Conservation (phyloP, 805 yeast species). For the Nakazawaea populi region DNA sequence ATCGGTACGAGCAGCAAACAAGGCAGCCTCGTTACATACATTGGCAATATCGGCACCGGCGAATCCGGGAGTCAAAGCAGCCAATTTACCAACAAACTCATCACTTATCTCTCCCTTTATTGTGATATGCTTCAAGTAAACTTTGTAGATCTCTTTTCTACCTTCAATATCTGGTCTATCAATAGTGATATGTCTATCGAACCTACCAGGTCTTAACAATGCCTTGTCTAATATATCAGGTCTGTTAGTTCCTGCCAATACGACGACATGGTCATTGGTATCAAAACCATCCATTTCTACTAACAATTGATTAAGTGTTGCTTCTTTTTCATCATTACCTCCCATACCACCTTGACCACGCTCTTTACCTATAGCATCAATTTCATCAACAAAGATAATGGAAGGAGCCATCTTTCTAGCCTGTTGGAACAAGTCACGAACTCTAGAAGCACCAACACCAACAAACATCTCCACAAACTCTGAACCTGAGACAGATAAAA, state of each 20-base stretch:
- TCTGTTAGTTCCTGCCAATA: slow-evolving; percentile 95
- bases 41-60: slow-evolving; percentile 99
- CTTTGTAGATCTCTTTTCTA: slow-evolving; percentile 85
- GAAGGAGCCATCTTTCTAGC: slow-evolving; percentile 95
- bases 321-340: slow-evolving; percentile 94
- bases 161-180: slow-evolving; percentile 96
- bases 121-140: slow-evolving; percentile 72
- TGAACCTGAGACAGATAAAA: slow-evolving; percentile 92
- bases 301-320: slow-evolving; percentile 88
- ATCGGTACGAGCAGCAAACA: slow-evolving; percentile 87
- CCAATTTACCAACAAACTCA: slow-evolving; percentile 75
- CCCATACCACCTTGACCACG: slow-evolving; percentile 75
- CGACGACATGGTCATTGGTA: slow-evolving; percentile 88
- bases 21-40: slow-evolving; percentile 94
- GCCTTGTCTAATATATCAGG: slow-evolving; percentile 93
- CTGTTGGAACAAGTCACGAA: slow-evolving; percentile 86
- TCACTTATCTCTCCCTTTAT: slow-evolving; percentile 39
- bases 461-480: slow-evolving; percentile 99
- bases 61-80: slow-evolving; percentile 96
- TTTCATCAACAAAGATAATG: slow-evolving; percentile 95
- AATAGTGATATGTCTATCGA: slow-evolving; percentile 86
- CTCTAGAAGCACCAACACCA: slow-evolving; percentile 98
- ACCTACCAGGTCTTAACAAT: slow-evolving; percentile 93
- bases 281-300: slow-evolving; percentile 99
- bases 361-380: slow-evolving; percentile 98